Evolutionary conservation across 2,329 filamentous ascomycete species (phyloP).

Genomic region (Exophiala sideris): DNA sequence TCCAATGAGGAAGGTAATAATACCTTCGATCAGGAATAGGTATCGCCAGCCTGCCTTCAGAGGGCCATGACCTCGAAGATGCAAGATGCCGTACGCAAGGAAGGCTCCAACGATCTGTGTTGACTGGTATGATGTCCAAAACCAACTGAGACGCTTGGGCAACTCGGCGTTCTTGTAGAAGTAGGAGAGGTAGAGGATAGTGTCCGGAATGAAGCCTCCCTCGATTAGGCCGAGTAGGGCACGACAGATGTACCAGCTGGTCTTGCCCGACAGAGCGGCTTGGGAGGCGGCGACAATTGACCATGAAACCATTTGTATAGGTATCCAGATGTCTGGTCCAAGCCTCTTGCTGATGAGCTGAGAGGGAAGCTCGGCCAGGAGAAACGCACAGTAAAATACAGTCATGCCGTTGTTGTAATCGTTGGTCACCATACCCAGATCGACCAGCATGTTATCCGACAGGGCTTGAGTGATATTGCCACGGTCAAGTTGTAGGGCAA

Average conservation of each 20-base stretch:
- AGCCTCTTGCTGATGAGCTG: constrained; percentile 56
- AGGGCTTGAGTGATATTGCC: constrained; percentile 50
- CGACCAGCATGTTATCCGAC: constrained; percentile 56
- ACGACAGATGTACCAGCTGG: constrained; percentile 38
- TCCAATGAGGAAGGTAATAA: constrained; percentile 54
- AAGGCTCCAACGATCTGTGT: constrained; percentile 28
- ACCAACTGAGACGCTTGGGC: constrained; percentile 63
- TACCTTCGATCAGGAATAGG: constrained; percentile 30
- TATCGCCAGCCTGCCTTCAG: constrained; percentile 50
- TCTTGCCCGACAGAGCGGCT: constrained; percentile 42
- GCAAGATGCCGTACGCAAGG: constrained; percentile 29
- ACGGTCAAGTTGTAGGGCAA: constrained; percentile 55
- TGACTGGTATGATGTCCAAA: constrained; percentile 62
- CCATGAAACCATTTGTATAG: constrained; percentile 53
- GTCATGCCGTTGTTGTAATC: constrained; percentile 55
- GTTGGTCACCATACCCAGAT: constrained; percentile 37
- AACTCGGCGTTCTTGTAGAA: constrained; percentile 72
- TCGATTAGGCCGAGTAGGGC: constrained; percentile 46
- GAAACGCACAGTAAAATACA: constrained; percentile 54
- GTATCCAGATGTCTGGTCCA: constrained; percentile 55
- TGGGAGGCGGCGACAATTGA: constrained; percentile 48
- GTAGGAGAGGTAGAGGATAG: constrained; percentile 46
- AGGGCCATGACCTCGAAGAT: constrained; percentile 38
- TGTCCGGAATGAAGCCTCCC: constrained; percentile 54
- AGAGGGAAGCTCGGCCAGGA: constrained; percentile 55